These are phyloP conservation scores for Botrytis galanthina DNA, from an alignment of 2,329 filamentous ascomycete species.

Conservation along the genomic window DNA sequence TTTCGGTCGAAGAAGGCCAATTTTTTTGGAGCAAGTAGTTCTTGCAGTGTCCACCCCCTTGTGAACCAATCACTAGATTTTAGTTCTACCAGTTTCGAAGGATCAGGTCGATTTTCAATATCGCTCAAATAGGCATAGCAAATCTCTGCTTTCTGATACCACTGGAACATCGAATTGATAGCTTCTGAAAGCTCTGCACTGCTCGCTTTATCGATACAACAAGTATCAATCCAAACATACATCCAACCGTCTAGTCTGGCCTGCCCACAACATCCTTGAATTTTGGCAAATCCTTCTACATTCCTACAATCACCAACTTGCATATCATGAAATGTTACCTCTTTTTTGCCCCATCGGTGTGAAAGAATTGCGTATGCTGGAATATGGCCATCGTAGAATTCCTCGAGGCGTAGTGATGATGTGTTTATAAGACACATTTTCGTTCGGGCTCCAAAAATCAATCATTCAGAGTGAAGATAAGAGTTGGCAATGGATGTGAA, in stretches of 20 bases:
- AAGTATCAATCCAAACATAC: background rate
- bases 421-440: conserved; percentile 1
- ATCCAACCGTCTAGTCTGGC: background rate
- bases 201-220: background rate
- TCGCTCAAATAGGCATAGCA: background rate
- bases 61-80: background rate
- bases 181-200: background rate
- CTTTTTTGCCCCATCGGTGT: conserved; percentile 40
- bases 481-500: background rate
- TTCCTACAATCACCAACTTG: background rate
- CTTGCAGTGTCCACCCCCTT: background rate
- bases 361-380: conserved; percentile 41
- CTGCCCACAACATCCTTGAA: background rate
- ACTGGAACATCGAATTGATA: background rate
- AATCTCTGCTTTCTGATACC: background rate
- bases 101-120: background rate
- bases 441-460: background rate
- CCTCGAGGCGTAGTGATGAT: background rate
- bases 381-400: background rate
- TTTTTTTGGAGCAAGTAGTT: background rate
- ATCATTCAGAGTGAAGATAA: background rate
- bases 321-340: conserved; percentile 37
- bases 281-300: background rate
- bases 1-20: background rate
- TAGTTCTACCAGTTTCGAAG: background rate